These are phyloP conservation scores for Boletus rex-veris DNA, from an alignment of 768 basidiomycete species.

Conservation along the genomic window DNA sequence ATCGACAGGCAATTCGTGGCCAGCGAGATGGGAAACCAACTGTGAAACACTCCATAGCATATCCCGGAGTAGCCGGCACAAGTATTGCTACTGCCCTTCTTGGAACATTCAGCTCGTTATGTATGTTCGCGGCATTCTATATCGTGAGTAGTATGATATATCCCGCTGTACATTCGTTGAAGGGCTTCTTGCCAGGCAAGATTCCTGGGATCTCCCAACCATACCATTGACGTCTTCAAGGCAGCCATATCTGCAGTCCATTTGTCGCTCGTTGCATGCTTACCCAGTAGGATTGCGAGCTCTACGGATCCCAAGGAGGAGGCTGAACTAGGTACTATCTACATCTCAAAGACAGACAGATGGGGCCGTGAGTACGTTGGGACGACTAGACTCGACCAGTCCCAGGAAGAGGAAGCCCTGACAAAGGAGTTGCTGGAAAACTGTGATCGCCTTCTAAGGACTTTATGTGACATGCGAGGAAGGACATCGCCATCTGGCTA, in stretches of 20 bases:
- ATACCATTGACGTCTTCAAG: slow-evolving; percentile 58
- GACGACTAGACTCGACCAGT: slow-evolving; percentile 44
- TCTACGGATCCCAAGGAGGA: slow-evolving; percentile 13
- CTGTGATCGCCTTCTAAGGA: slow-evolving; percentile 52
- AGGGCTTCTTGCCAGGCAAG: slow-evolving; percentile 49
- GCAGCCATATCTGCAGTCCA: slow-evolving; percentile 68
- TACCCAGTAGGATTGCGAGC: slow-evolving; percentile 32
- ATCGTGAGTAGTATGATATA: slow-evolving; percentile 44
- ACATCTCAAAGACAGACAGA: slow-evolving; percentile 53
- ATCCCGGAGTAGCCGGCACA: slow-evolving; percentile 70
- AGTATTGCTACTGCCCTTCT: slow-evolving; percentile 52
- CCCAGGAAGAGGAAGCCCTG: slow-evolving; percentile 47
- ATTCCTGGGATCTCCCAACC: slow-evolving; percentile 60
- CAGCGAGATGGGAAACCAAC: slow-evolving; percentile 11
- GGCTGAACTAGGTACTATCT: slow-evolving; percentile 35
- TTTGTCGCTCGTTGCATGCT: slow-evolving; percentile 54
- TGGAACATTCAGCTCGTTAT: slow-evolving; percentile 40
- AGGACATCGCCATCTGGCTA: slow-evolving; percentile 20
- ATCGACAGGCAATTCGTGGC: slow-evolving; percentile 38
- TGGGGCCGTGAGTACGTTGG: slow-evolving; percentile 56
- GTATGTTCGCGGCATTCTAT: slow-evolving; percentile 59
- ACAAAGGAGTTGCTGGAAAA: slow-evolving; percentile 47
- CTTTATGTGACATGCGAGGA: slow-evolving; percentile 33
- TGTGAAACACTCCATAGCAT: slow-evolving; percentile 53
- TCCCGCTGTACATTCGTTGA: background rate